Evolutionary conservation across 2,329 filamentous ascomycete species (phyloP).

Genomic region (Ceratocystis colombiana): DNA sequence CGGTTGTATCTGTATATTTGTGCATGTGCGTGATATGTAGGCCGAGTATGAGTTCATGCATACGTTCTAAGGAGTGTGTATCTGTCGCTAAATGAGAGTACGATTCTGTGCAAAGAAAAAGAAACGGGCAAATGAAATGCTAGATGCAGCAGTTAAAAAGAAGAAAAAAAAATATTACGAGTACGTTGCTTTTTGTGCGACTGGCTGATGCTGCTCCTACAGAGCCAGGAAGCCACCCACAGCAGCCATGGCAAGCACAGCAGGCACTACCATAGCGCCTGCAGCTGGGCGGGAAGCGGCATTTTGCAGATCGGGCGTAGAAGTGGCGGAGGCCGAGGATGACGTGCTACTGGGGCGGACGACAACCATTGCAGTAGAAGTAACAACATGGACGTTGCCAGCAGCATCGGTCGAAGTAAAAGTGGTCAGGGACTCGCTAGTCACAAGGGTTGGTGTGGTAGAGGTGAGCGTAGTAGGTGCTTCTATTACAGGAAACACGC

Average conservation of each 20-base stretch:
- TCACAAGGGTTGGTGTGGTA: constrained; percentile 32
- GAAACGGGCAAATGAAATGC: neutral
- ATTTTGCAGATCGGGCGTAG: constrained; percentile 34
- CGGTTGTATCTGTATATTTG: too few species aligned
- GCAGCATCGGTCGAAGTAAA: constrained; percentile 39
- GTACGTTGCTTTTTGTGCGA: neutral
- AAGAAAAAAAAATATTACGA: neutral
- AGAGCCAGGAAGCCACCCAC: constrained; percentile 27
- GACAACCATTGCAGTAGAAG: constrained; percentile 41
- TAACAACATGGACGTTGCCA: constrained; percentile 39
- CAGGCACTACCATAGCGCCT: constrained; percentile 17
- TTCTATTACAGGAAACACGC: constrained; percentile 27
- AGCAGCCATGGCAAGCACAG: constrained; percentile 27
- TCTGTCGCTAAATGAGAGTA: neutral
- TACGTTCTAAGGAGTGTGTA: neutral
- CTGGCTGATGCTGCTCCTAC: neutral
- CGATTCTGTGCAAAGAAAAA: neutral
- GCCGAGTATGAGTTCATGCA: neutral
- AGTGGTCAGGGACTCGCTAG: constrained; percentile 33
- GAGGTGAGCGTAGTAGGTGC: constrained; percentile 29
- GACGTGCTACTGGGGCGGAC: constrained; percentile 33
- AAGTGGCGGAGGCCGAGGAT: constrained; percentile 27
- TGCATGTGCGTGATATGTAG: neutral
- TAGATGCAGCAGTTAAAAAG: neutral
- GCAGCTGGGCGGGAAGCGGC: constrained; percentile 30